Base-by-base conservation (phyloP, 805 yeast species). In the Phaffomyces thermotolerans region DNA sequence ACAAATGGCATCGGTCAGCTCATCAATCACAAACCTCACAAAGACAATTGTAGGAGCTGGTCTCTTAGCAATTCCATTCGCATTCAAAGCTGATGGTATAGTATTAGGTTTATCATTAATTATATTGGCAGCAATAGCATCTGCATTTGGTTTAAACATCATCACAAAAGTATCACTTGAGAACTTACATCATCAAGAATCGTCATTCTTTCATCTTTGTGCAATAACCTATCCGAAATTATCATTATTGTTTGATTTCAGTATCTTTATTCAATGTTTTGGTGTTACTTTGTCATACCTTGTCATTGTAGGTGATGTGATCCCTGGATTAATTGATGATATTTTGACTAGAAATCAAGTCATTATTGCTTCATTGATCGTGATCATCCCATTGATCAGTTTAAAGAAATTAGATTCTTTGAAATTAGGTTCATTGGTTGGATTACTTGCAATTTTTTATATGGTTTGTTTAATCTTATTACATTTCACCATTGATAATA, bases 21-120 rank as follows among this genome's bases (percentile, higher is more conserved):
- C 90, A 2, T 82, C 91, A 3, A 65, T 77, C 15, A 68, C 84
- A 42, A 83, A 81, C 61, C 67, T 86, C 33, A 73, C 81, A 43
- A 85, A 85, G 64, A 84, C 93, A 23, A 82, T 85, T 43, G 72
- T 85, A 12, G 95, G 95, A 7, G 88, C 93, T 0, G 95, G 95
- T 1, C 67, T 84, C 35, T 69, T 84, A 22, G 87, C 90, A 13
- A 76, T 84, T 66, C 90, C 93, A 0, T 79, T 70, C 48, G 85
- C 88, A 1, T 79, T 82, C 63, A 70, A 72, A 43, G 72, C 82
- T 24, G 87, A 84, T 58, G 88, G 90, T 6, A 56, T 83, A 3
- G 43, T 76, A 9, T 64, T 79, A 23, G 93, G 93, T 2, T 51
- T 71, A 0, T 35, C 68, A 3, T 67, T 85, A 31, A 69, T 83